phyloP scores from a whole-genome alignment of 345 rosid species.

The Viola odorata region DNA sequence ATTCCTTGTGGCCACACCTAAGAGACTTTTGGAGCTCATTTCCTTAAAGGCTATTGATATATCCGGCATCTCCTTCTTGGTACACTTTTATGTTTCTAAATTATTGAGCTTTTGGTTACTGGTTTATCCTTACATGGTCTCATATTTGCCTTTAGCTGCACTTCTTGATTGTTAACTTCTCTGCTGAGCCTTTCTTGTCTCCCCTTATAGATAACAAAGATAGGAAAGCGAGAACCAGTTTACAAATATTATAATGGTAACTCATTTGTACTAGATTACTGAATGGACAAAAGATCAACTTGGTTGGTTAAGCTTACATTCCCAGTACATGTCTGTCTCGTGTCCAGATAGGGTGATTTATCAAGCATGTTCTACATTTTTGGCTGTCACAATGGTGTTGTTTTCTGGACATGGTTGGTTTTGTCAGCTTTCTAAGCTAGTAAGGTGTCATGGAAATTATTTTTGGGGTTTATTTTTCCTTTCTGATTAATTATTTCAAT shows the following conservation, averaged over 20 bases:
- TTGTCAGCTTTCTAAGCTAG: neutral
- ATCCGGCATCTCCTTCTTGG: constrained; percentile 74
- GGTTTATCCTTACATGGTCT: neutral
- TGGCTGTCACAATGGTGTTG: neutral
- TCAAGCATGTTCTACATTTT: neutral
- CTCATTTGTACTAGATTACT: too few species aligned
- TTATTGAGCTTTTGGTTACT: neutral
- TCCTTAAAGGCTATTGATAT: constrained; percentile 60
- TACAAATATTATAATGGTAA: too few species aligned
- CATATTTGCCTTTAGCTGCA: neutral
- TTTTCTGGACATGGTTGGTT: neutral
- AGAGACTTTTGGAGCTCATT: constrained; percentile 79
- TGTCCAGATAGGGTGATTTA: too few species aligned
- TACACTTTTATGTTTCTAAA: constrained; percentile 22
- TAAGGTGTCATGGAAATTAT: neutral
- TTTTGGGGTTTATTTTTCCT: neutral
- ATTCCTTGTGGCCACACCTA: constrained; percentile 81
- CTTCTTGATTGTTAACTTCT: neutral
- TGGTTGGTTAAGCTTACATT: neutral
- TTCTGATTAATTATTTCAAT: constrained; percentile 11
- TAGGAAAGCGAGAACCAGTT: too few species aligned
- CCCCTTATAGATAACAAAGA: too few species aligned
- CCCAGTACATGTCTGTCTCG: too few species aligned
- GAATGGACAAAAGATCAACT: neutral
- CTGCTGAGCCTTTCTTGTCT: neutral